Conservation (phyloP, 176 grass and related monocot species). For the Thinopyrum elongatum region DNA sequence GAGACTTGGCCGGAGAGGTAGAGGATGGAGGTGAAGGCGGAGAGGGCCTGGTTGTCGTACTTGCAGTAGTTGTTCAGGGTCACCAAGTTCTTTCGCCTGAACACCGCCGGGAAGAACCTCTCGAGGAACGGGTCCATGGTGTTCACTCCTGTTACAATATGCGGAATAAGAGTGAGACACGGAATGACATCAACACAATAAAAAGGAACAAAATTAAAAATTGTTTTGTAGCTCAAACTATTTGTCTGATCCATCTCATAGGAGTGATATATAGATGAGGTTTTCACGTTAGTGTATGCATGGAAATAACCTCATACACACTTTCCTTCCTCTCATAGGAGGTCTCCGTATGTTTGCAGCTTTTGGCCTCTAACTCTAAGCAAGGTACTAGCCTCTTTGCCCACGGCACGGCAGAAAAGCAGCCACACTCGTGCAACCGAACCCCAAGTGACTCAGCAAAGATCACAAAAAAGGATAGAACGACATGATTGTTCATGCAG, state of each 20-base stretch:
- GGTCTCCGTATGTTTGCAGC: not conserved
- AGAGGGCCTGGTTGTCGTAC: slow-evolving; percentile 70
- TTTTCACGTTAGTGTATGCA: not conserved
- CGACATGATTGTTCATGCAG: no score
- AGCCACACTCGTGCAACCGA: no score
- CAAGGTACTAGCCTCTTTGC: no score
- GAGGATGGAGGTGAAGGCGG: slow-evolving; percentile 59
- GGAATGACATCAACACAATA: no score
- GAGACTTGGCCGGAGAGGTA: slow-evolving; percentile 53
- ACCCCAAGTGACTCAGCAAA: not conserved
- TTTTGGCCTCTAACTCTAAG: no score
- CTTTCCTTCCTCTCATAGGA: not conserved
- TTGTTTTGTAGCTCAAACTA: no score
- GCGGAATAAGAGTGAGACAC: slow-evolving; percentile 10
- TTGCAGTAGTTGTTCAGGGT: slow-evolving; percentile 68
- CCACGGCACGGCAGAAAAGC: no score
- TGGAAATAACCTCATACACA: not conserved
- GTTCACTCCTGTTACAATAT: not conserved
- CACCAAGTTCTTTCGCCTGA: slow-evolving; percentile 35
- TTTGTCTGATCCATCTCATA: no score
- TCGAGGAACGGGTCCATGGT: slow-evolving; percentile 55
- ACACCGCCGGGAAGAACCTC: slow-evolving; percentile 55
- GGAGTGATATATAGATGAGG: no score
- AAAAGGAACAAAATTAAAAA: no score
- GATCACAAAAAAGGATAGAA: not conserved